Percentiles rank a stretch among this genome's conserved stretches.
These are phyloP conservation scores for Phanerochaete sordida DNA, from an alignment of 768 basidiomycete species.

Conservation along the genomic window DNA sequence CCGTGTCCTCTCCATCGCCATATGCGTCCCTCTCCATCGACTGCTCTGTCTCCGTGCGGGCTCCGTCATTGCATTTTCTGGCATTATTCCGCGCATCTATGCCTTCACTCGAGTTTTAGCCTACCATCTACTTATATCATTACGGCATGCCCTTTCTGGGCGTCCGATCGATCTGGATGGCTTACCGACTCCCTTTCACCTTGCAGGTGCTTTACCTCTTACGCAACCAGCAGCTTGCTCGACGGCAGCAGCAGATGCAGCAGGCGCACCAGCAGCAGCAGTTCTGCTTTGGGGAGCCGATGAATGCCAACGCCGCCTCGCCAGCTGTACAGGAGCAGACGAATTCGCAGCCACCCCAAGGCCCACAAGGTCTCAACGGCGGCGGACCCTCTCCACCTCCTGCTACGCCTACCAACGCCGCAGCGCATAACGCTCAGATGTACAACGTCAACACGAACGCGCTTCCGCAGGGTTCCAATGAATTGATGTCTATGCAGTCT, in stretches of 20 bases:
- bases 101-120: neutral
- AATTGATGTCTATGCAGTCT: neutral
- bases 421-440: no score
- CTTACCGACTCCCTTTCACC: slow-evolving; percentile 10
- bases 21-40: neutral
- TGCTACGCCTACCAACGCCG: no score
- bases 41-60: neutral
- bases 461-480: neutral
- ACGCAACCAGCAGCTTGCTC: neutral
- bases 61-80: no score
- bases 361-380: neutral
- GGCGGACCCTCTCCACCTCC: no score
- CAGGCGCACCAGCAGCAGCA: slow-evolving; percentile 9
- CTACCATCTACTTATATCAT: slow-evolving; percentile 26
- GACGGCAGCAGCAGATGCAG: slow-evolving; percentile 10
- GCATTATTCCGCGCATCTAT: neutral
- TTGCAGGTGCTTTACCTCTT: slow-evolving; percentile 10
- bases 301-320: slow-evolving; percentile 1
- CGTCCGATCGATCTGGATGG: slow-evolving; percentile 13
- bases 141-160: slow-evolving; percentile 10
- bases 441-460: neutral
- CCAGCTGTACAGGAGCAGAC: slow-evolving; percentile 1
- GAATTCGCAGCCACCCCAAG: neutral
- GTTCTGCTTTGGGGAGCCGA: slow-evolving; percentile 2
- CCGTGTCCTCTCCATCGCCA: neutral